Base-by-base conservation (phyloP, 495 filamentous ascomycete species). In the Cenococcum geophilum region DNA sequence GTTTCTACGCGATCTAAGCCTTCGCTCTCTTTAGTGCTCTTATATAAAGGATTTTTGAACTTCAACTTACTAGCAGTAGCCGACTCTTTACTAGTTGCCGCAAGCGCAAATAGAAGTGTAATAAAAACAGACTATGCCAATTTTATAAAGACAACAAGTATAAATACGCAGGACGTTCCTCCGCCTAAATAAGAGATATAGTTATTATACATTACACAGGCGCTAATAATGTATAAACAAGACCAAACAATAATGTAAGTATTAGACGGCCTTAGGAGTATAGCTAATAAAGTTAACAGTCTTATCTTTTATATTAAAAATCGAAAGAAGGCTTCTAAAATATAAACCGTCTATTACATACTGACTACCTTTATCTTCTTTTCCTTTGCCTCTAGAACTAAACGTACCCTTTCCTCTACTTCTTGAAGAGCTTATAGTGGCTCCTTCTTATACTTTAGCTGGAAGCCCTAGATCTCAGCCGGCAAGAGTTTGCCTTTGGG, bases 401-500 rank as follows among this genome's bases (percentile, higher is more conserved):
- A 61, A 34, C 69, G 60, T 32, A 62, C 52, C 73, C 73, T 74
- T n/a, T 10, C 49, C 27, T 55, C 66, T 6, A 74, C 68, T 59
- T 71, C 67, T 50, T 55, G 57, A 50, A 74, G 23, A 25, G 73
- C 72, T 40, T 55, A 48, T n/a, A 43, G 37, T 12, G 73, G 73
- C 48, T 73, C 64, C 54, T 72, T 71, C 68, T 73, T 73, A 55
- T 68, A 53, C 62, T 58, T 71, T 53, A 76, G 63, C 55, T 74
- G 56, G 65, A 82, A 88, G 4, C 88, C 88, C 72, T 92, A 88
- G 36, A 92, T 82, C 75, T 91, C 88, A 11, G 89, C 89, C 0
- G 88, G 86, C 18, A 80, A 83, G 65, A 91, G 87, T 61, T 82
- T 81, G 21, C 77, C 76, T 20, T 76, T 76, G 0, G 89, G 89